Conservation (phyloP, 345 rosid genomes). For the Stellera chamaejasme region DNA sequence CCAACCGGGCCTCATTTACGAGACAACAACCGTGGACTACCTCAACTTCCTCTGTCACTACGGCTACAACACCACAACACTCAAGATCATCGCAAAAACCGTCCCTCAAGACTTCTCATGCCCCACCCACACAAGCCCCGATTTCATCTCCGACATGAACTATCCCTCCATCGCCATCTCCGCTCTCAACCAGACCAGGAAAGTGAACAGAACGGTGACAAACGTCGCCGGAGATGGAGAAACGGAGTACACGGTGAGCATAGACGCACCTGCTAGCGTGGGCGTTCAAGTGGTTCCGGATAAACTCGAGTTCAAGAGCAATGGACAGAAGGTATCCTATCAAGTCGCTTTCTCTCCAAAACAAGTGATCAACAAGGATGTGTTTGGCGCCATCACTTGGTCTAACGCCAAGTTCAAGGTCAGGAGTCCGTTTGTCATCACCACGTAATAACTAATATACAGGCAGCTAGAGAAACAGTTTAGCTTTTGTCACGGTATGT, state of each 20-base stretch:
- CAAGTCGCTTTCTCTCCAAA: slow-evolving; percentile 31
- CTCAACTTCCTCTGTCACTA: slow-evolving; percentile 61
- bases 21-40: slow-evolving; percentile 54
- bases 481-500: no score
- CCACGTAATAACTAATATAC: slow-evolving; percentile 5
- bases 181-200: slow-evolving; percentile 32
- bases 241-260: slow-evolving; percentile 24
- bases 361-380: slow-evolving; percentile 23
- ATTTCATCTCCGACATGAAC: slow-evolving; percentile 51
- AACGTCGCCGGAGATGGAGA: slow-evolving; percentile 53
- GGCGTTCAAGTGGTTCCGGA: slow-evolving; percentile 35
- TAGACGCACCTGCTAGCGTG: slow-evolving; percentile 29
- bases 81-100: slow-evolving; percentile 30
- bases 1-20: slow-evolving; percentile 62
- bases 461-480: no score
- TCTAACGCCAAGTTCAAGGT: slow-evolving; percentile 40
- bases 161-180: slow-evolving; percentile 69
- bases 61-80: slow-evolving; percentile 35
- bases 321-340: slow-evolving; percentile 40
- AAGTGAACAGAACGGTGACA: slow-evolving; percentile 44
- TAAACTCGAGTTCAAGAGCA: slow-evolving; percentile 32
- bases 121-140: slow-evolving; percentile 34
- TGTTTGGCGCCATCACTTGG: slow-evolving; percentile 68
- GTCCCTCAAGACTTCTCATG: slow-evolving; percentile 44
- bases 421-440: slow-evolving; percentile 48